Evolutionary conservation across 1,139 yeast genomes (phyloP).

Genomic region (Candida tropicalis): DNA sequence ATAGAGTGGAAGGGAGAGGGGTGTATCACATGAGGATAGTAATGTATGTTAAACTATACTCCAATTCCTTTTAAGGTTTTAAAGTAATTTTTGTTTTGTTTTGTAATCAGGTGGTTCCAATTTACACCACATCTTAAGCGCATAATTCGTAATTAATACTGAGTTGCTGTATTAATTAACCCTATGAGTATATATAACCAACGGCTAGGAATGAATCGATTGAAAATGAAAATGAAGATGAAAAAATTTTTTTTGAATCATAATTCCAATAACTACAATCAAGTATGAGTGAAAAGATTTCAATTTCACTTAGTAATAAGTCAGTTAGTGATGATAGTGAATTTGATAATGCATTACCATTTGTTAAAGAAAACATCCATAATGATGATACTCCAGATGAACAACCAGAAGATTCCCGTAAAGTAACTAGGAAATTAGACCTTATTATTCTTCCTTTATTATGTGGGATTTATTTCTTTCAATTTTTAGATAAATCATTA

Average conservation of each 20-base stretch:
- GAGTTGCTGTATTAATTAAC: neutral
- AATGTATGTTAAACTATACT: too few species aligned
- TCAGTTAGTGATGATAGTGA: conserved; percentile 7
- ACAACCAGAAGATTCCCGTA: conserved; percentile 8
- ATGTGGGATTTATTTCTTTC: conserved; percentile 44
- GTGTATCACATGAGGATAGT: too few species aligned
- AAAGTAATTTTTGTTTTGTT: neutral
- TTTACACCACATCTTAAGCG: neutral
- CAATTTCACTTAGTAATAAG: neutral
- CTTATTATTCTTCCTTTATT: conserved; percentile 33
- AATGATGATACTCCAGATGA: conserved; percentile 1
- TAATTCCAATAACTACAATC: neutral
- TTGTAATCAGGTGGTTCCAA: neutral
- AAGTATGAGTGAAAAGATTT: conserved; percentile 1
- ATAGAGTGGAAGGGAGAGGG: too few species aligned
- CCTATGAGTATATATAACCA: neutral
- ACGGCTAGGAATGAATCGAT: neutral
- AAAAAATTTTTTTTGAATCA: neutral
- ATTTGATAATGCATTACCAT: conserved; percentile 17
- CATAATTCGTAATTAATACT: neutral
- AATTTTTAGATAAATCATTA: conserved; percentile 47
- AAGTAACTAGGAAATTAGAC: conserved; percentile 30
- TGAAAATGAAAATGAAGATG: neutral
- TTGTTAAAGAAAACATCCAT: conserved; percentile 9
- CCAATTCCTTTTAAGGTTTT: neutral